Evolutionary conservation across 2,329 filamentous ascomycete species (phyloP).

Genomic region (Aplosporella prunicola): DNA sequence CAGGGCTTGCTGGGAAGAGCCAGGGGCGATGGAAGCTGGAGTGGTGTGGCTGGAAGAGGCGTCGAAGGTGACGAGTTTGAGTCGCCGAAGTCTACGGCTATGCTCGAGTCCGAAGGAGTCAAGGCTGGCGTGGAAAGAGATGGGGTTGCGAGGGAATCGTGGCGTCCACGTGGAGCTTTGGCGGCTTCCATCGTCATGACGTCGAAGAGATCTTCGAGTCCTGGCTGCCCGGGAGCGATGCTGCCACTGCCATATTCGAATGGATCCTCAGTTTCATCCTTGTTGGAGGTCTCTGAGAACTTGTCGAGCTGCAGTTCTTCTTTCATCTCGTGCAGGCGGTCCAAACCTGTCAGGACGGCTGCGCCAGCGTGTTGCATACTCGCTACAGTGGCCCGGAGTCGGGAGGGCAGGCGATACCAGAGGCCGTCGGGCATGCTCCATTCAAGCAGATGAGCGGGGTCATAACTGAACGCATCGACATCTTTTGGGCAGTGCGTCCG

Average conservation of each 20-base stretch:
- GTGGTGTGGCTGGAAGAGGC: slow-evolving; percentile 17
- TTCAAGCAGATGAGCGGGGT: slow-evolving; percentile 25
- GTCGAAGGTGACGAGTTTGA: too few relatives aligned
- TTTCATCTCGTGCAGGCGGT: slow-evolving; percentile 20
- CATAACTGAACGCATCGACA: slow-evolving; percentile 29
- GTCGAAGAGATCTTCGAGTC: background rate
- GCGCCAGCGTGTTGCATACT: slow-evolving; percentile 36
- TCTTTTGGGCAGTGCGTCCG: slow-evolving; percentile 26
- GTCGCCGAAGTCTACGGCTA: background rate
- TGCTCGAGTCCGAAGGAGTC: slow-evolving; percentile 4
- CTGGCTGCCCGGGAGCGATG: background rate
- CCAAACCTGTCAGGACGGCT: slow-evolving; percentile 34
- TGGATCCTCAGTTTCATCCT: background rate
- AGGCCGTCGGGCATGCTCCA: slow-evolving; percentile 32
- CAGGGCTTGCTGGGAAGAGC: slow-evolving; percentile 22
- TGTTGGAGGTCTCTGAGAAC: background rate
- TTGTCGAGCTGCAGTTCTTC: background rate
- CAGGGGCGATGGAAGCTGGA: slow-evolving; percentile 13
- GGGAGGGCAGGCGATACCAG: slow-evolving; percentile 26
- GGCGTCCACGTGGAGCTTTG: slow-evolving; percentile 3
- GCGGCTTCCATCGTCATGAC: background rate
- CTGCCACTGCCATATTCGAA: background rate
- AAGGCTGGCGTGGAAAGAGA: slow-evolving; percentile 8
- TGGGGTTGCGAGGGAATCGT: slow-evolving; percentile 8
- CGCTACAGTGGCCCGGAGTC: slow-evolving; percentile 24